Percentiles rank a stretch among this genome's conserved stretches.
Conservation (phyloP, 768 basidiomycete species). For the Pseudohyphozyma bogoriensis region DNA sequence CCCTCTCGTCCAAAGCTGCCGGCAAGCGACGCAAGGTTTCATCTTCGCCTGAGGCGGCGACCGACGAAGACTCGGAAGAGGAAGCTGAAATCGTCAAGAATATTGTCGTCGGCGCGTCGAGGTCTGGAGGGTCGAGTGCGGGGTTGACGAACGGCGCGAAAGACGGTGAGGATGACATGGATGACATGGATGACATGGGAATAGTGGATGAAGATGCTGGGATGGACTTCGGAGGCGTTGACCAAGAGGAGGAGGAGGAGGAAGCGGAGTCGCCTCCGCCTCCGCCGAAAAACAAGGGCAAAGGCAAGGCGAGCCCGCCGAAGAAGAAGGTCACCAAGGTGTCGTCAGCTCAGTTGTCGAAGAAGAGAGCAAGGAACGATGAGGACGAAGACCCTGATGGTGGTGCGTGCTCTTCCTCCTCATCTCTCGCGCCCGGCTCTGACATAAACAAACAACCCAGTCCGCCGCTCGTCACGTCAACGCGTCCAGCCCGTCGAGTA, state of each 20-base stretch:
- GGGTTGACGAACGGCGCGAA: not conserved
- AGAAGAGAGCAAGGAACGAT: not conserved
- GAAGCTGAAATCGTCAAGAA: slow-evolving; percentile 2
- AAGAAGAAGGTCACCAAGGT: slow-evolving; percentile 14
- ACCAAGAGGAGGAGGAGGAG: slow-evolving; percentile 21
- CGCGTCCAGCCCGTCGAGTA: slow-evolving; percentile 68
- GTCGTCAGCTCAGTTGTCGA: slow-evolving; percentile 3
- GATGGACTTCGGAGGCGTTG: slow-evolving; percentile 13
- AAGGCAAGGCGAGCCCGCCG: slow-evolving; percentile 1
- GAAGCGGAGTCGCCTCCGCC: not conserved
- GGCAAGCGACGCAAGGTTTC: not conserved
- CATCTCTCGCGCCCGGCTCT: not conserved
- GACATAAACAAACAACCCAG: slow-evolving; percentile 36
- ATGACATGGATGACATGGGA: not conserved
- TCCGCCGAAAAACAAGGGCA: slow-evolving; percentile 2
- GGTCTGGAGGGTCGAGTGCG: not conserved
- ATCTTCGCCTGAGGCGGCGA: not conserved
- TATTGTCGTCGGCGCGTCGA: not conserved
- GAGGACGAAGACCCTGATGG: not conserved
- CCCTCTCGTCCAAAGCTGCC: not conserved
- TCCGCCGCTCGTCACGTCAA: slow-evolving; percentile 61
- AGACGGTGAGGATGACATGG: slow-evolving; percentile 11
- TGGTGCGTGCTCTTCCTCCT: not conserved
- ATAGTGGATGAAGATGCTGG: slow-evolving; percentile 1
- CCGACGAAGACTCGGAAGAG: slow-evolving; percentile 4